A percentile compares a stretch with the other conserved stretches of the same genome.
Evolutionary conservation across 371 early-diverging fungal species (phyloP).

Genomic region (Polyrhizophydium stewartii): DNA sequence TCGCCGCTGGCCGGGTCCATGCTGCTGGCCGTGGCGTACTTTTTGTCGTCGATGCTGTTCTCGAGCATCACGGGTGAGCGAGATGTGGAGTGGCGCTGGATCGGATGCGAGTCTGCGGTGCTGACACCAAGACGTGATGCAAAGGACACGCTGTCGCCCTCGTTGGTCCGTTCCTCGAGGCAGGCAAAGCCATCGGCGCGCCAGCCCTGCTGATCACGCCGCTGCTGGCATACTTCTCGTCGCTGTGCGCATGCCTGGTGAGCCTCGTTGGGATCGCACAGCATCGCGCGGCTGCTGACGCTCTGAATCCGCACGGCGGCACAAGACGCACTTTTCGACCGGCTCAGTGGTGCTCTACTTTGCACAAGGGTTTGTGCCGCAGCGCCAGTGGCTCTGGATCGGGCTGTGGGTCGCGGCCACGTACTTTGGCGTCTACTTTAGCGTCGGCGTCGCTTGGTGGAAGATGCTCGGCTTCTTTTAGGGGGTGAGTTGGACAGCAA

Average conservation of each 20-base stretch:
- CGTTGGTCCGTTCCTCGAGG: constrained; percentile 68
- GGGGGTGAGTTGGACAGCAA: too few species aligned
- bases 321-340: constrained; percentile 5
- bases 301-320: neutral
- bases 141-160: constrained; percentile 47
- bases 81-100: too few species aligned
- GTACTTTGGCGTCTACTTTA: constrained; percentile 52
- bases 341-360: constrained; percentile 58
- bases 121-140: too few species aligned
- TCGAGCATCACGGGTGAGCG: constrained; percentile 38
- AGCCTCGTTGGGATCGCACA: too few species aligned
- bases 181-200: constrained; percentile 57
- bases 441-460: constrained; percentile 70
- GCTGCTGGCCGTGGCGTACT: constrained; percentile 59
- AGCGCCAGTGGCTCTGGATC: constrained; percentile 56
- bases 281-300: neutral
- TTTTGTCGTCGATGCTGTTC: constrained; percentile 70
- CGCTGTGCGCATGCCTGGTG: constrained; percentile 40
- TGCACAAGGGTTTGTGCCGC: constrained; percentile 54
- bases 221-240: constrained; percentile 62
- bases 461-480: constrained; percentile 45
- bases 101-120: too few species aligned
- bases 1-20: constrained; percentile 29
- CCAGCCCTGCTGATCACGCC: constrained; percentile 55
- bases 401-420: constrained; percentile 52